Base-by-base conservation (phyloP, 1,284 basidiomycete genomes). In the Cutaneotrichosporon sp. region DNA sequence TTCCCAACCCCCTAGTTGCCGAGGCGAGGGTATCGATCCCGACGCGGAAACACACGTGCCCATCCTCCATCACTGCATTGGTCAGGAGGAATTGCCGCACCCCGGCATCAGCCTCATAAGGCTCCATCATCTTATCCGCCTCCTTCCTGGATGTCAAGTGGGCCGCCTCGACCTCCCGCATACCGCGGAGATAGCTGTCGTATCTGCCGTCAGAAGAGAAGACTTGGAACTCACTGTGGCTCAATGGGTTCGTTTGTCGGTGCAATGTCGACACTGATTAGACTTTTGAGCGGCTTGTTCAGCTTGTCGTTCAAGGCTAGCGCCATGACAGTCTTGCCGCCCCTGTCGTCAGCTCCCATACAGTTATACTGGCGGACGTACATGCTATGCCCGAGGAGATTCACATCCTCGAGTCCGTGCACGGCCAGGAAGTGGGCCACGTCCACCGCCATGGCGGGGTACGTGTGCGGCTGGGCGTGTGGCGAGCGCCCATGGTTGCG, bases 341-440 rank as follows among this genome's bases (percentile, higher is more conserved):
- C 85, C 82, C 82, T 83, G 53, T 10, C 16, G n/a, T 34, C 30
- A 64, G 62, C 46, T 3, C 11, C 16, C 26, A 26, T 2, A 21
- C 1, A 13, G 18, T 40, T 11, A 9, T 21, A 4, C 8, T 21
- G 32, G 32, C 11, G 26, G 4, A 73, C 81, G 61, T 56, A 83
- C 83, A 86, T 84, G 36, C 83, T 84, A 61, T 86, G 85, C 0
- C 85, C 85, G 36, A 85, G 71, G 7, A 86, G 76, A 18, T 82
- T 80, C 7, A 83, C 81, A 26, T 73, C 71, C 5, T 64, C 65
- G 6, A 85, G 71, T 2, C 71, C 65, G 2, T 80, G 75, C 11
- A 79, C 68, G 5, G 71, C 38, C 65, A 86, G 72, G 69, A 85
- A 84, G 2, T 69, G 62, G 2, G 74, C 71, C 5, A 84, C 71